Base-by-base conservation (phyloP, 495 filamentous ascomycete genomes). In the Penicillium ochrochloron region DNA sequence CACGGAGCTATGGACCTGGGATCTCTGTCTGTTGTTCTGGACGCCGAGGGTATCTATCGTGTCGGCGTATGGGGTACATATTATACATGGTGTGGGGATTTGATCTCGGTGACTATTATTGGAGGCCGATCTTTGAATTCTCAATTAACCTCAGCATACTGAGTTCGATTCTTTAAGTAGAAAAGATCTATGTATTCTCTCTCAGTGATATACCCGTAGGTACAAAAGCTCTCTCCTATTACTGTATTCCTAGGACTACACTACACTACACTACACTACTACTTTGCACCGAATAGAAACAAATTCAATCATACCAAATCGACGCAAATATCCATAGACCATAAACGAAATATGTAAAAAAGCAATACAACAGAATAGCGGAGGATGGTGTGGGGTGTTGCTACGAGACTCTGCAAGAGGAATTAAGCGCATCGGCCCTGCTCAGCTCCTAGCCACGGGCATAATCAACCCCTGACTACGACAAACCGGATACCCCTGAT, bases 1-100 rank as follows among this genome's bases (percentile, higher is more conserved):
- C 72, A 77, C 74, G 78, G 78, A 80, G 71, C 63, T 66, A 58
- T 59, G 27, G 46, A 14, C 29, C 17, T 25, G 21, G 7, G 41
- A 19, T n/a, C 7, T 39, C 48, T 48, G 25, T 11, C 21, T 34
- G 4, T 35, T 55, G 11, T 4, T 46, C 19, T 58, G 21, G 9
- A 57, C 19, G 35, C 61, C 46, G 60, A 67, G 60, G 37, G 29
- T 59, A 52, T 31, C 12, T 10, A 27, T 3, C 11, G 15, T 54
- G 19, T 35, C 9, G 5, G 50, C 5, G 10, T 51, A 33, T 53
- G 44, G 31, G 7, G 31, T 33, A 5, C 31, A 33, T 33, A 33
- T 33, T 33, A 27, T 50, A 12, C 12, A 8, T 11, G 6, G 1
- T 23, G 19, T 39, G 3, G 21, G 19, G 10, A 1, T 9, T 48